Base-by-base conservation (phyloP, 345 rosid genomes). In the Eucalyptus pumila region DNA sequence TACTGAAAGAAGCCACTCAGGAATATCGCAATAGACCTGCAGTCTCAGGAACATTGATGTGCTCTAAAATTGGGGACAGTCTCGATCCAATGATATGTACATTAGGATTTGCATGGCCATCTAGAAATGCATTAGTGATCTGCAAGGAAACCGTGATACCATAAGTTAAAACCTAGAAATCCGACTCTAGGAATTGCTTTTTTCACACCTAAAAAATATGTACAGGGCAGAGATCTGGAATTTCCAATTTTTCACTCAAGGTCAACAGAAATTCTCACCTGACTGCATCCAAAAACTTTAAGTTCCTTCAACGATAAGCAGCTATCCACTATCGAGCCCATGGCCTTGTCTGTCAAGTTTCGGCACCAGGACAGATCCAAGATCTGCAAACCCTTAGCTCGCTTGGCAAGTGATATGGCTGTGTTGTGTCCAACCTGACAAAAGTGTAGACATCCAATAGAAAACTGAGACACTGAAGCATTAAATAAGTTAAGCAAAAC, bases 291-390 rank as follows among this genome's bases (percentile, higher is more conserved):
- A 88, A 96, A 98, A 86, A 98, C 87, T 90, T 94, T 96, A 88
- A 98, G 92, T 90, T 94, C 91, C 92, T 89, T 93, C 93, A 98
- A 86, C 42, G 93, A 95, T 67, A 85, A 92, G 92, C 99, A 97
- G 92, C 93, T 94, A 94, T 98, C 99, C 32, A 94, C 99, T 90
- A 97, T 95, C 92, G 93, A 92, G 72, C 99, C 99, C 89, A 96
- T 72, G 86, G 95, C 96, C 87, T 94, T 93, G 42, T 98, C 89
- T 8, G 94, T 89, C 92, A 98, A 86, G 88, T 94, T 92, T 90
- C 99, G 92, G 91, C 99, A 98, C 94, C 95, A 98, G 7, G 99
- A 98, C 30, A 96, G 80, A 91, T 98, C 99, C 93, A 98, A 90
- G 92, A 86, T 93, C 88, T 86, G 88, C 92, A 98, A 90, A 47